Conservation (phyloP, 2,329 filamentous ascomycete species). For the Mollisia scopiformis region DNA sequence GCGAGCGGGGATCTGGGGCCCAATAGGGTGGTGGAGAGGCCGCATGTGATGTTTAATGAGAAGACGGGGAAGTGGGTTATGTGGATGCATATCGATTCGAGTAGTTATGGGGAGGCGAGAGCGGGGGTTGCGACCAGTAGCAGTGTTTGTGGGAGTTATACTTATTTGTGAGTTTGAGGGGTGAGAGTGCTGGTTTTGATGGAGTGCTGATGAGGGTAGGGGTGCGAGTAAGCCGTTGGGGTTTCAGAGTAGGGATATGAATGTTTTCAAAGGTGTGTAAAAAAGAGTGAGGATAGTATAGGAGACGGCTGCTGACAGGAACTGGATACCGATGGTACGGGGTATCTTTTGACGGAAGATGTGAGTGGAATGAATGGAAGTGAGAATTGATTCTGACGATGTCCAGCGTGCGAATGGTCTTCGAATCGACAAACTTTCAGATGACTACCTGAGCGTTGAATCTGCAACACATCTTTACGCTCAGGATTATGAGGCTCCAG, state of each 20-base stretch:
- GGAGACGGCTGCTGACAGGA: constrained; percentile 1
- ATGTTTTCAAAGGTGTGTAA: constrained; percentile 34
- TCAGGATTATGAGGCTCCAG: constrained; percentile 63
- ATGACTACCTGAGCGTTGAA: constrained; percentile 57
- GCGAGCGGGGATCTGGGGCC: constrained; percentile 60
- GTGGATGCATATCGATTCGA: constrained; percentile 69
- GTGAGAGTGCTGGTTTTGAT: background rate
- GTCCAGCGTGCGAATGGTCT: constrained; percentile 57
- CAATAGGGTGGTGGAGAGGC: constrained; percentile 65
- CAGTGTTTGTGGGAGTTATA: constrained; percentile 63
- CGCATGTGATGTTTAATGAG: constrained; percentile 70
- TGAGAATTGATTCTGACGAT: constrained; percentile 41
- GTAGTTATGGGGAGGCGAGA: constrained; percentile 60
- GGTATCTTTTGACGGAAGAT: constrained; percentile 65
- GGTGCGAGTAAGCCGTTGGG: constrained; percentile 37
- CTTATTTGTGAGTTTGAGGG: constrained; percentile 40
- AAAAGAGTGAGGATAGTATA: no score
- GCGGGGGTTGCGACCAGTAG: constrained; percentile 65
- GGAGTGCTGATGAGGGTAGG: constrained; percentile 20
- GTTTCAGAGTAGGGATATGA: constrained; percentile 37
- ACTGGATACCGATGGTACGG: constrained; percentile 62
- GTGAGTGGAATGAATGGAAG: constrained; percentile 49
- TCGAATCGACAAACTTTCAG: constrained; percentile 57
- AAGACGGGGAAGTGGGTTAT: constrained; percentile 67
- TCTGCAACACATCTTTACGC: constrained; percentile 51